These are phyloP conservation scores for Ceratorhiza oryzae-sativae DNA, from an alignment of 1,284 basidiomycete species.

Conservation along the genomic window DNA sequence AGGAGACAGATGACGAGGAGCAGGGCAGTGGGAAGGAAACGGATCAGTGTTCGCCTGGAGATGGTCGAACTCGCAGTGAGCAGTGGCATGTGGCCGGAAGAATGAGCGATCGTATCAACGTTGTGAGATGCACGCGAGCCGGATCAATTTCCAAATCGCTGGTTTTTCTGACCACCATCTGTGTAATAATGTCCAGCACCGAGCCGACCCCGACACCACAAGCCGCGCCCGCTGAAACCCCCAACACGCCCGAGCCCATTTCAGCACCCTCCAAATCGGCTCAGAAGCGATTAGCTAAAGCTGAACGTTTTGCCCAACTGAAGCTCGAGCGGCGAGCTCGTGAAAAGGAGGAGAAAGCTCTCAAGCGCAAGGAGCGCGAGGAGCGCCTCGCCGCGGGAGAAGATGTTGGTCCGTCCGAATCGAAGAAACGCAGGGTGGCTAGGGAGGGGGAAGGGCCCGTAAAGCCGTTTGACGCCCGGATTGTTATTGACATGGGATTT, in stretches of 20 bases:
- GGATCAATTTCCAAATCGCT: slow-evolving; percentile 25
- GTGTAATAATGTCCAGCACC: slow-evolving; percentile 42
- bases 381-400: slow-evolving; percentile 60
- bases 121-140: background rate
- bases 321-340: slow-evolving; percentile 78
- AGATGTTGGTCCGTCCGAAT: slow-evolving; percentile 54
- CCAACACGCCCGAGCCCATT: slow-evolving; percentile 17
- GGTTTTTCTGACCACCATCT: background rate
- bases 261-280: slow-evolving; percentile 75
- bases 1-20: slow-evolving; percentile 27
- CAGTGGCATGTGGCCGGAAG: background rate
- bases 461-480: slow-evolving; percentile 70
- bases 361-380: slow-evolving; percentile 52
- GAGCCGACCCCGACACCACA: background rate
- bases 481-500: slow-evolving; percentile 92
- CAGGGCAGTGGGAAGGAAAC: slow-evolving; percentile 27
- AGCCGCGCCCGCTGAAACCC: background rate
- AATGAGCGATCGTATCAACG: slow-evolving; percentile 7
- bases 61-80: slow-evolving; percentile 10
- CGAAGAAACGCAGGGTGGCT: slow-evolving; percentile 54
- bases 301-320: slow-evolving; percentile 66
- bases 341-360: slow-evolving; percentile 67
- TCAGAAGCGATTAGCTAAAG: slow-evolving; percentile 76
- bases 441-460: slow-evolving; percentile 48
- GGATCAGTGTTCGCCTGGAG: slow-evolving; percentile 23